Percentiles rank a stretch among this genome's conserved stretches.
Conservation (phyloP, 148 eudicot species). For the Amaranthus hypochondriacus region DNA sequence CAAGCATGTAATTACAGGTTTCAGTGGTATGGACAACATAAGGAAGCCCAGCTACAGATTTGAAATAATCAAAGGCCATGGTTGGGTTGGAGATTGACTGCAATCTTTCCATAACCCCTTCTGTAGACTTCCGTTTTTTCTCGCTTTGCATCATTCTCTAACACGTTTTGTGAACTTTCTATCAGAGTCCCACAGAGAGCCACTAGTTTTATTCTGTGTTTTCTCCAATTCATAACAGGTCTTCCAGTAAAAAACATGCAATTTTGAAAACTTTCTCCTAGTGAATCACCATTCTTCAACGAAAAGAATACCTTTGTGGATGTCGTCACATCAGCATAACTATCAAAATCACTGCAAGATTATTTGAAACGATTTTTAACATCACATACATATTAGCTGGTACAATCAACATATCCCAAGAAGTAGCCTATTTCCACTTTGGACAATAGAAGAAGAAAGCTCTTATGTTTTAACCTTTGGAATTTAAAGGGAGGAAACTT, state of each 20-base stretch:
- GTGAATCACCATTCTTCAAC: constrained; percentile 13
- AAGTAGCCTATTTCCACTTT: neutral
- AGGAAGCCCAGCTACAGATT: constrained; percentile 46
- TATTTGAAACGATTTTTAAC: neutral
- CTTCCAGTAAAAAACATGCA: constrained; percentile 25
- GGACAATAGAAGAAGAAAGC: too few relatives aligned
- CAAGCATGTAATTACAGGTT: constrained; percentile 86
- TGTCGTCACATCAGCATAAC: constrained; percentile 9
- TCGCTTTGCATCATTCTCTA: constrained; percentile 19
- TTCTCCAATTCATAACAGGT: constrained; percentile 40
- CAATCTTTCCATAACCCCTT: constrained; percentile 39
- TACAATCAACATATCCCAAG: neutral
- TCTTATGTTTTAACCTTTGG: too few relatives aligned
- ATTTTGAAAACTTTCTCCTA: constrained; percentile 21
- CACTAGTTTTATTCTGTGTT: constrained; percentile 32
- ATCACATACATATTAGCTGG: neutral
- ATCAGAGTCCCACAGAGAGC: constrained; percentile 35
- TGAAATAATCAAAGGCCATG: constrained; percentile 54
- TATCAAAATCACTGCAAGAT: constrained; percentile 17
- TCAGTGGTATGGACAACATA: constrained; percentile 69
- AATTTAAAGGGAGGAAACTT: too few relatives aligned
- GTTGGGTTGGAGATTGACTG: constrained; percentile 47
- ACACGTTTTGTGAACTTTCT: constrained; percentile 34
- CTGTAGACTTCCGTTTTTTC: constrained; percentile 33
- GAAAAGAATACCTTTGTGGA: constrained; percentile 12